Conservation (phyloP, 805 yeast genomes). For the Priceomyces castillae region DNA sequence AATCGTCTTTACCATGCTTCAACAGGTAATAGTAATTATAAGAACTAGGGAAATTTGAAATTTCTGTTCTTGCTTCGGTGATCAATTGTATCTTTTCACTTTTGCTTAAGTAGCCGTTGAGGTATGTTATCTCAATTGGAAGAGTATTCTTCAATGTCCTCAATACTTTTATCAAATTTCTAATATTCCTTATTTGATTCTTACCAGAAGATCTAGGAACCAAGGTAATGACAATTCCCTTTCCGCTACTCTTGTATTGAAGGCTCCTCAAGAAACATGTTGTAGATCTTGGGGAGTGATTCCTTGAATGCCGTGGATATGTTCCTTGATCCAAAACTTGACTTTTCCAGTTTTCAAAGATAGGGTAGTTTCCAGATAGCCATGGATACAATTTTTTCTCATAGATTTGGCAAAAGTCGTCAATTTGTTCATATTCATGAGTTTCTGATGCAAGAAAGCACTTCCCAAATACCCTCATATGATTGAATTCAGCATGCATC, state of each 20-base stretch:
- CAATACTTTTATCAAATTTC: conserved; percentile 23
- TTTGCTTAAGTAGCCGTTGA: conserved; percentile 10
- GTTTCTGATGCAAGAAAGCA: conserved; percentile 16
- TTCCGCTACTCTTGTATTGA: conserved; percentile 16
- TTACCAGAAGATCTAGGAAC: conserved; percentile 13
- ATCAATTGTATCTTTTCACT: conserved; percentile 13
- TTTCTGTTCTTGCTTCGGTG: conserved; percentile 15
- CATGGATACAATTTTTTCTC: conserved; percentile 27
- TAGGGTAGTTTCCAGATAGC: conserved; percentile 25
- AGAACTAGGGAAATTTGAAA: conserved; percentile 13
- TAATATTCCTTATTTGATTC: conserved; percentile 17
- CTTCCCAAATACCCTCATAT: conserved; percentile 25
- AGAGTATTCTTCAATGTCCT: conserved; percentile 24
- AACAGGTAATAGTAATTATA: conserved; percentile 5
- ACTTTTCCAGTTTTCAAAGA: conserved; percentile 16
- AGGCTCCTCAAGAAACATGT: conserved; percentile 15
- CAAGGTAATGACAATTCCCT: conserved; percentile 33
- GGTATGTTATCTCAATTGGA: conserved; percentile 28
- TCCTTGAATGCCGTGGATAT: neutral
- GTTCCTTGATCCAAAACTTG: conserved; percentile 6
- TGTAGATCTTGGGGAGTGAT: neutral
- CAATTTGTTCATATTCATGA: neutral
- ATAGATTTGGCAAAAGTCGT: conserved; percentile 11
- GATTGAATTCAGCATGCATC: conserved; percentile 17
- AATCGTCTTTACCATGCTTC: neutral